phyloP scores from a whole-genome alignment of 176 grass and related monocot genomes.

The Avena sativa region DNA sequence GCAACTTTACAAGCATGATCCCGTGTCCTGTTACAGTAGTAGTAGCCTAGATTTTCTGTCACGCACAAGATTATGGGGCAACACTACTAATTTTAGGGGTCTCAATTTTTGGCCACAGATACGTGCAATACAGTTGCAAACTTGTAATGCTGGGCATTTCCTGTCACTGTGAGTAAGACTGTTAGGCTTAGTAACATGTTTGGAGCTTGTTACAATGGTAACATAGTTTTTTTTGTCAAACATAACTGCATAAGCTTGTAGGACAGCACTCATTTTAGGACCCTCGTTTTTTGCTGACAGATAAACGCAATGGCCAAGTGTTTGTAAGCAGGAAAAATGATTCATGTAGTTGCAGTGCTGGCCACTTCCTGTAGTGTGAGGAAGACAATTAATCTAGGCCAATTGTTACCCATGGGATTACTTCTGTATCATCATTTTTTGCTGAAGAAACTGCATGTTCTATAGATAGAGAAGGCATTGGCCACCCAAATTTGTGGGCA shows the following conservation, averaged over 20 bases:
- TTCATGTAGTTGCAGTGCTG: constrained; percentile 15
- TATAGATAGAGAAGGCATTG: neutral
- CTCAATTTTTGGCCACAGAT: neutral
- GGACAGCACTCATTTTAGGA: neutral
- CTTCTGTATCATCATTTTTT: neutral
- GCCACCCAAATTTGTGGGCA: neutral
- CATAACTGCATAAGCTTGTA: neutral
- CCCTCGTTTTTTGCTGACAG: neutral
- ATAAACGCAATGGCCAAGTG: neutral
- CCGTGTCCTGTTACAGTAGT: neutral
- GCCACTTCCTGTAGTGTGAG: neutral
- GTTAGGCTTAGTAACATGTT: neutral
- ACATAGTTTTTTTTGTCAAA: neutral
- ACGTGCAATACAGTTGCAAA: neutral
- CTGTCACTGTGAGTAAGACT: neutral
- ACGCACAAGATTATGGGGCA: neutral
- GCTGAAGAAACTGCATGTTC: neutral
- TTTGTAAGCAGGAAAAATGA: neutral
- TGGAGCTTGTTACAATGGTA: neutral
- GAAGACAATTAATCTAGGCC: neutral
- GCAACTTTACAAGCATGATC: neutral
- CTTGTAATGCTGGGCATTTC: neutral
- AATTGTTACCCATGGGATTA: neutral
- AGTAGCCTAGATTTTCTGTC: neutral
- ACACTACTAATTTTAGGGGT: neutral